phyloP scores from a whole-genome alignment of 2,329 filamentous ascomycete genomes.

The Fonsecaea multimorphosa region DNA sequence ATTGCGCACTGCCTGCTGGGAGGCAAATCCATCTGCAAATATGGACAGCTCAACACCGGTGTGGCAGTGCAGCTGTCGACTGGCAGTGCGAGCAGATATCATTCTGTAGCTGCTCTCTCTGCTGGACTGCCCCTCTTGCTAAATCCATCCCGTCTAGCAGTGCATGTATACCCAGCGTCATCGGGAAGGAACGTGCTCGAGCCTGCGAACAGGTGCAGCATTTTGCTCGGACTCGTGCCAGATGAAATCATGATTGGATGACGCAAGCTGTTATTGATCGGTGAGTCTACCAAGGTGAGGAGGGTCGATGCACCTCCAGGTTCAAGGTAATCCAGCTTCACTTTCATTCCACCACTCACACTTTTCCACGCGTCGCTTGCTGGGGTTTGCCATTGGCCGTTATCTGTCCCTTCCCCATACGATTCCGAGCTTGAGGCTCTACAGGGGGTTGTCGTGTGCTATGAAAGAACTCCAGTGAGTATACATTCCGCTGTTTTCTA shows the following conservation, averaged over 20 bases:
- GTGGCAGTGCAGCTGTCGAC: neutral
- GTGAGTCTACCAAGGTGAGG: neutral
- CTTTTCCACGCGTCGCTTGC: neutral
- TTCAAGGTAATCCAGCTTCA: conserved; percentile 6
- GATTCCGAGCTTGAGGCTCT: conserved; percentile 8
- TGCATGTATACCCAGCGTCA: neutral
- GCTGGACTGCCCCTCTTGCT: neutral
- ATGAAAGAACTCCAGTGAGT: neutral
- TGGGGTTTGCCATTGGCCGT: neutral
- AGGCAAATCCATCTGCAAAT: neutral
- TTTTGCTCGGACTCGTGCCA: neutral
- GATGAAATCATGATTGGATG: neutral
- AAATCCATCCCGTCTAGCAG: neutral
- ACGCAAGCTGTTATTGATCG: neutral
- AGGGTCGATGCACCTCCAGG: neutral
- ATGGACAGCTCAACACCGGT: neutral
- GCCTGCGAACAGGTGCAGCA: neutral
- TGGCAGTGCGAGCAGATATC: neutral
- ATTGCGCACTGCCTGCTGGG: neutral
- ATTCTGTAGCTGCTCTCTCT: neutral
- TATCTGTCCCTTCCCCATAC: neutral
- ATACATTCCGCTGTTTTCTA: neutral
- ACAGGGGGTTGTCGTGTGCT: neutral
- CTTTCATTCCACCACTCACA: conserved; percentile 7
- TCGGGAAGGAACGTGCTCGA: neutral